Conservation (phyloP, 176 grass and related monocot genomes). For the Triticum aestivum region IWGSC_CS_RefSeq_v2.1 NC_057798.1:86417751-86418250, state of each 20-base stretch:
- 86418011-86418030: slow-evolving; percentile 45
- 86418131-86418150: slow-evolving; percentile 25
- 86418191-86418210: slow-evolving; percentile 39
- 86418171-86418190: slow-evolving; percentile 62
- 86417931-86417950: slow-evolving; percentile 14
- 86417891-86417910: slow-evolving; percentile 38
- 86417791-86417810: not conserved
- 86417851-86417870: slow-evolving; percentile 23
- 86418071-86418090: slow-evolving; percentile 59
- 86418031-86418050: slow-evolving; percentile 46
- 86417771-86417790: not conserved
- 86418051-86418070: slow-evolving; percentile 46
- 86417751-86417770: not conserved
- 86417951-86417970: slow-evolving; percentile 46
- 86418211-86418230: slow-evolving; percentile 38
- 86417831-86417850: not conserved
- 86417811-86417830: not conserved
- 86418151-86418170: slow-evolving; percentile 42
- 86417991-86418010: slow-evolving; percentile 57
- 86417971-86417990: slow-evolving; percentile 52
- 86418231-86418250: slow-evolving; percentile 26
- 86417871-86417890: slow-evolving; percentile 39
- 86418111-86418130: slow-evolving; percentile 31
- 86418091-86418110: slow-evolving; percentile 56
- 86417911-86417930: slow-evolving; percentile 24